Evolutionary conservation across 306 rosid genomes (phyloP).

Genomic region (Casuarina glauca): DNA sequence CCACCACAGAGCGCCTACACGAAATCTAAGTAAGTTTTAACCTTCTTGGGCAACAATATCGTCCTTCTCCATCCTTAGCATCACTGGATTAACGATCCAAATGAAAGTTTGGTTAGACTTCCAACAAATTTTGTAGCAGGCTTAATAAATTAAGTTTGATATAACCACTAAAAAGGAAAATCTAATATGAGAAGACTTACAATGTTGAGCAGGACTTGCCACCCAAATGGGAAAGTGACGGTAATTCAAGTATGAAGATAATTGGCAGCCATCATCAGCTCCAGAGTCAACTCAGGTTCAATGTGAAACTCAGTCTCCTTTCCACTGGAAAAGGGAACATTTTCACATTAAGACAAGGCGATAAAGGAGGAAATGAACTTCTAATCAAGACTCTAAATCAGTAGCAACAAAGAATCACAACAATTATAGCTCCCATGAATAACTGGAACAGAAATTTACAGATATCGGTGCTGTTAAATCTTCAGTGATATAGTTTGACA

Average conservation of each 20-base stretch:
- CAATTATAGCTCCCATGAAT: slow-evolving; percentile 4
- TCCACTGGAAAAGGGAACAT: slow-evolving; percentile 52
- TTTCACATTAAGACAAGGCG: slow-evolving; percentile 11
- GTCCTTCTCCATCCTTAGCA: slow-evolving; percentile 29
- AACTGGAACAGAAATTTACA: not conserved
- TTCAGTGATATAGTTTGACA: not conserved
- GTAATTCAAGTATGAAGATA: slow-evolving; percentile 73
- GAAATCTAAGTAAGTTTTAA: slow-evolving; percentile 11
- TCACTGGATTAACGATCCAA: slow-evolving; percentile 19
- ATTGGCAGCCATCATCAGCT: slow-evolving; percentile 96
- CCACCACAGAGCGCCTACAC: slow-evolving; percentile 22
- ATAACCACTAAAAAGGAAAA: not conserved
- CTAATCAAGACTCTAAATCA: not conserved
- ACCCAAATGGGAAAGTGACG: slow-evolving; percentile 24
- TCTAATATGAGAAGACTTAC: slow-evolving; percentile 24
- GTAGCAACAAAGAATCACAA: not conserved
- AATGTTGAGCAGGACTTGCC: slow-evolving; percentile 17
- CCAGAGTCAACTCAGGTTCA: slow-evolving; percentile 87
- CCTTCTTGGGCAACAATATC: slow-evolving; percentile 34
- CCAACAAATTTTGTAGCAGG: slow-evolving; percentile 2
- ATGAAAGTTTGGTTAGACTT: not conserved
- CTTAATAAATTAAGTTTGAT: not conserved
- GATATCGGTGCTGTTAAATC: not conserved
- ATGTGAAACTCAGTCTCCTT: slow-evolving; percentile 88
- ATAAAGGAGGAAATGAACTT: not conserved